Conservation (phyloP, 176 grass and related monocot genomes). For the Zea mays region Zm-B73-REFERENCE-NAM-5.0 NC_050100.1:162288001-162288500, state of each 20-base stretch:
- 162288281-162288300: not conserved
- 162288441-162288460: not conserved
- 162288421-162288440: not conserved
- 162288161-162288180: not conserved
- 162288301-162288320: not conserved
- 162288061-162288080: no score
- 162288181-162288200: not conserved
- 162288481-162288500: not conserved
- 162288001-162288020: no score
- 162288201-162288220: not conserved
- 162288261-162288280: not conserved
- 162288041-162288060: no score
- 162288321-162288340: not conserved
- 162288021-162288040: no score
- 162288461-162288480: not conserved
- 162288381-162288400: conserved; percentile 6
- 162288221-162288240: conserved; percentile 9
- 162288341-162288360: not conserved
- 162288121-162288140: not conserved
- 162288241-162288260: not conserved
- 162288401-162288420: conserved; percentile 16
- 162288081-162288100: not conserved
- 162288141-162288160: not conserved
- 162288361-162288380: not conserved
- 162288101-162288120: not conserved